phyloP scores from a whole-genome alignment of 2,329 filamentous ascomycete genomes.

The Colletotrichum agaves region DNA sequence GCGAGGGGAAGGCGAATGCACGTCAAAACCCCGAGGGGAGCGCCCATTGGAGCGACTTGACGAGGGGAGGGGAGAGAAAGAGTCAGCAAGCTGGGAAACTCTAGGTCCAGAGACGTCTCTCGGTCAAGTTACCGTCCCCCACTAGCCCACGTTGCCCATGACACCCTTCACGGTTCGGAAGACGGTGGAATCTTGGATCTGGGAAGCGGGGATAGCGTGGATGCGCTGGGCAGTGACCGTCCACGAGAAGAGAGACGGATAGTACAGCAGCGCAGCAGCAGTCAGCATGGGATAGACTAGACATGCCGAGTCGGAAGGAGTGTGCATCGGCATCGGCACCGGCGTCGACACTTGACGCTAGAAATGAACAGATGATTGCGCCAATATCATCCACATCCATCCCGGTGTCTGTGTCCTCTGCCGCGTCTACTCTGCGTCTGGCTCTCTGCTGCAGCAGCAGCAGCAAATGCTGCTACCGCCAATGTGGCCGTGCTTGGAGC shows the following conservation, averaged over 20 bases:
- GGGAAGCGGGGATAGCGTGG: conserved; percentile 26
- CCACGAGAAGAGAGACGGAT: conserved; percentile 10
- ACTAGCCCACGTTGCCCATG: conserved; percentile 34
- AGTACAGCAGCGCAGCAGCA: conserved; percentile 26
- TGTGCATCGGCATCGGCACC: conserved; percentile 17
- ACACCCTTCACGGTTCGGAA: conserved; percentile 30
- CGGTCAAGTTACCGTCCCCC: conserved; percentile 32
- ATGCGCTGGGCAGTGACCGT: background rate
- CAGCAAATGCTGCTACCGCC: background rate
- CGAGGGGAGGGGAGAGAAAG: background rate
- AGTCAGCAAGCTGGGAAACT: conserved; percentile 24
- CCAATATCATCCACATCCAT: conserved; percentile 9
- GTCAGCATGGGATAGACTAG: conserved; percentile 7
- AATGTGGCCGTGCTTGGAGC: conserved; percentile 19
- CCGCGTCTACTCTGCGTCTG: background rate
- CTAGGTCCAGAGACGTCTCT: background rate
- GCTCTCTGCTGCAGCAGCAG: background rate
- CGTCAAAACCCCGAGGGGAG: conserved; percentile 23
- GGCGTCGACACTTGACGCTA: too few relatives aligned
- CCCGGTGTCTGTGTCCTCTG: background rate
- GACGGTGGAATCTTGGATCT: conserved; percentile 34
- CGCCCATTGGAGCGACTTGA: conserved; percentile 32
- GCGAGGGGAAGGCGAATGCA: conserved; percentile 26
- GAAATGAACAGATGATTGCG: conserved; percentile 20
- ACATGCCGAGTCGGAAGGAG: conserved; percentile 8